Conservation (phyloP, 2,329 filamentous ascomycete species). For the Paecilomyces sp. region DNA sequence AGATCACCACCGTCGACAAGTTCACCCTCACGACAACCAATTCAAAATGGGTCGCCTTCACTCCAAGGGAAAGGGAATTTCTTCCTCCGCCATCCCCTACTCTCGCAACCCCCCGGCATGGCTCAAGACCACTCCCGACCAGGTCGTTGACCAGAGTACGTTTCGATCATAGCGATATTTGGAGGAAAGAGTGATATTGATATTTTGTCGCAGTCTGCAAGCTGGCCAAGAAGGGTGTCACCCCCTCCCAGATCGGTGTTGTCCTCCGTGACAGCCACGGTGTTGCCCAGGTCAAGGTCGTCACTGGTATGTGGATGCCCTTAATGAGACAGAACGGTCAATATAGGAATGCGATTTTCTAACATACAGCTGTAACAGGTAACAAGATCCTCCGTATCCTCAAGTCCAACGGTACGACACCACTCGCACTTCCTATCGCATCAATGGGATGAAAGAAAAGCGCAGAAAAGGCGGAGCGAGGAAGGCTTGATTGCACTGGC, state of each 20-base stretch:
- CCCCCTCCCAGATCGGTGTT: slow-evolving; percentile 98
- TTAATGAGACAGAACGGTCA: not conserved
- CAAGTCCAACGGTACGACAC: slow-evolving; percentile 81
- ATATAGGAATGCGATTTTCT: slow-evolving; percentile 19
- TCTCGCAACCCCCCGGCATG: slow-evolving; percentile 86
- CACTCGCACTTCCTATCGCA: slow-evolving; percentile 13
- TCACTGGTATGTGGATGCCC: slow-evolving; percentile 65
- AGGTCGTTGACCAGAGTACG: slow-evolving; percentile 85
- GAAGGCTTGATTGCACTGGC: not conserved
- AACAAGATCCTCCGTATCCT: slow-evolving; percentile 99
- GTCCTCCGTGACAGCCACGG: slow-evolving; percentile 97
- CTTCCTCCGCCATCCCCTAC: slow-evolving; percentile 91
- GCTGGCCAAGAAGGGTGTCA: slow-evolving; percentile 97
- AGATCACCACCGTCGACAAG: slow-evolving; percentile 5
- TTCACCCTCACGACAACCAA: slow-evolving; percentile 5
- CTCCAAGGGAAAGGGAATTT: slow-evolving; percentile 99
- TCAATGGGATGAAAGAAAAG: slow-evolving; percentile 17
- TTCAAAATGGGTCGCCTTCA: slow-evolving; percentile 60
- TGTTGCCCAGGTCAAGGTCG: slow-evolving; percentile 94
- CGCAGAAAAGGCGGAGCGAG: slow-evolving; percentile 1
- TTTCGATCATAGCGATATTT: not conserved
- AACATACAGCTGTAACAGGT: slow-evolving; percentile 50
- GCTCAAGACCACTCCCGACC: slow-evolving; percentile 98
- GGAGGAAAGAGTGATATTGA: not conserved
- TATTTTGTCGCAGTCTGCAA: slow-evolving; percentile 57